Conservation (phyloP, 805 yeast genomes). For the Blastobotrys muscicola region DNA sequence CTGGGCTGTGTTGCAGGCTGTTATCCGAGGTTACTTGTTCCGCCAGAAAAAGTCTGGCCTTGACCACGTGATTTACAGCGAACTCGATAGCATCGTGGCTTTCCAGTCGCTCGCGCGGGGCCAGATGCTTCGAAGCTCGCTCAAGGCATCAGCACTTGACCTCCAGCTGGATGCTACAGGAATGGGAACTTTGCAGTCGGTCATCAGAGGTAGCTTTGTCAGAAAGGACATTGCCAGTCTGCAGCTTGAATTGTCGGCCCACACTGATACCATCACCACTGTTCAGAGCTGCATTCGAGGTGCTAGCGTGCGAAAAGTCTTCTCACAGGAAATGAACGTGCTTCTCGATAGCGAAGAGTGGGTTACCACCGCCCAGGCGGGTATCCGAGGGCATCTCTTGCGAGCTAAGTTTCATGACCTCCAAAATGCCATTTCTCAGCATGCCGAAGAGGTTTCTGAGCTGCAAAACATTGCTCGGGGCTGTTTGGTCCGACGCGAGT, state of each 20-base stretch:
- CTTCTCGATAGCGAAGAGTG: slow-evolving; percentile 12
- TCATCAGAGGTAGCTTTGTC: no score
- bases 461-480: slow-evolving; percentile 55
- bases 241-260: no score
- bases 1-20: slow-evolving; percentile 13
- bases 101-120: slow-evolving; percentile 19
- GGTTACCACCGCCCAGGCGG: slow-evolving; percentile 22
- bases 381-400: slow-evolving; percentile 30
- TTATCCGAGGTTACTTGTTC: slow-evolving; percentile 15
- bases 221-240: no score
- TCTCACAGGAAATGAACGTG: slow-evolving; percentile 4
- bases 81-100: slow-evolving; percentile 12
- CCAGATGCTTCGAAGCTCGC: no score
- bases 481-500: slow-evolving; percentile 29
- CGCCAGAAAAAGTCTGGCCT: slow-evolving; percentile 13
- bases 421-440: slow-evolving; percentile 26
- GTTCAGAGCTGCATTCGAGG: slow-evolving; percentile 60
- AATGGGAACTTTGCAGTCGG: no score
- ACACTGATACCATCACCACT: slow-evolving; percentile 14
- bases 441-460: slow-evolving; percentile 30
- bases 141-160: no score
- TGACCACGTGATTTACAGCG: slow-evolving; percentile 8
- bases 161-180: no score
- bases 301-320: slow-evolving; percentile 43
- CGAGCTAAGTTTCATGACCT: slow-evolving; percentile 9